Conservation (phyloP, 2,329 filamentous ascomycete species). For the Penicillium sp. region DNA sequence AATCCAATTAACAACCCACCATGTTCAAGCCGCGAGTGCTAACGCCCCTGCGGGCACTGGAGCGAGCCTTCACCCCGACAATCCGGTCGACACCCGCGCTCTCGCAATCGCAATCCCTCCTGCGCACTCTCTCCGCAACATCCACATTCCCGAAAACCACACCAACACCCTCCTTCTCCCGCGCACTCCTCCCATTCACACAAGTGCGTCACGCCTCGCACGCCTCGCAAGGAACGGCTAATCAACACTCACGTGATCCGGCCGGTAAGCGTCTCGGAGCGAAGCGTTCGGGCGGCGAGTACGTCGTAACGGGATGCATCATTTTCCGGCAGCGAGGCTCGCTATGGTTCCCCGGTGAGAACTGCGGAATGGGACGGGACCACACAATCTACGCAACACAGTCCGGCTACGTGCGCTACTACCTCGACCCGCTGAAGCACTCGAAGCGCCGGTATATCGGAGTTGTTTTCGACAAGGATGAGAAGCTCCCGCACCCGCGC, state of each 20-base stretch:
- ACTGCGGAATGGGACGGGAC: slow-evolving; percentile 90
- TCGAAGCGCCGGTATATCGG: slow-evolving; percentile 93
- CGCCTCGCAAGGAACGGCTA: slow-evolving; percentile 66
- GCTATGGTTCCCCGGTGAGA: slow-evolving; percentile 91
- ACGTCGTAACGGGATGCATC: slow-evolving; percentile 93
- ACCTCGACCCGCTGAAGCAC: slow-evolving; percentile 79
- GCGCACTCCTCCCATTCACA: slow-evolving; percentile 40
- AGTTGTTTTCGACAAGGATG: slow-evolving; percentile 79
- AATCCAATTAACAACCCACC: slow-evolving; percentile 24
- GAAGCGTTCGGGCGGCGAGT: slow-evolving; percentile 90
- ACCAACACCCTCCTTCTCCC: slow-evolving; percentile 30
- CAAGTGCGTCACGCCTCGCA: slow-evolving; percentile 63
- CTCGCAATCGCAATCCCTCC: slow-evolving; percentile 32
- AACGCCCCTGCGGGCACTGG: slow-evolving; percentile 40
- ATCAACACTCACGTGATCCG: slow-evolving; percentile 64
- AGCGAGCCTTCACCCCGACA: slow-evolving; percentile 36
- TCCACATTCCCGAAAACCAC: slow-evolving; percentile 28
- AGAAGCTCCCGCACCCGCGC: slow-evolving; percentile 72
- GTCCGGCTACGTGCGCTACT: slow-evolving; percentile 93
- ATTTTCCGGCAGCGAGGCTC: slow-evolving; percentile 96
- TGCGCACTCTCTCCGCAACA: slow-evolving; percentile 31
- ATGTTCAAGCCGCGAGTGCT: slow-evolving; percentile 48
- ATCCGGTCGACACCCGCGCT: slow-evolving; percentile 29
- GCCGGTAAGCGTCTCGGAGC: slow-evolving; percentile 87
- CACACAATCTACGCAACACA: slow-evolving; percentile 90